Evolutionary conservation across 257 asterid genomes (phyloP), one percentile per base, ranked within the genome.

Genomic region (Solanum pinnatisectum): DNA sequence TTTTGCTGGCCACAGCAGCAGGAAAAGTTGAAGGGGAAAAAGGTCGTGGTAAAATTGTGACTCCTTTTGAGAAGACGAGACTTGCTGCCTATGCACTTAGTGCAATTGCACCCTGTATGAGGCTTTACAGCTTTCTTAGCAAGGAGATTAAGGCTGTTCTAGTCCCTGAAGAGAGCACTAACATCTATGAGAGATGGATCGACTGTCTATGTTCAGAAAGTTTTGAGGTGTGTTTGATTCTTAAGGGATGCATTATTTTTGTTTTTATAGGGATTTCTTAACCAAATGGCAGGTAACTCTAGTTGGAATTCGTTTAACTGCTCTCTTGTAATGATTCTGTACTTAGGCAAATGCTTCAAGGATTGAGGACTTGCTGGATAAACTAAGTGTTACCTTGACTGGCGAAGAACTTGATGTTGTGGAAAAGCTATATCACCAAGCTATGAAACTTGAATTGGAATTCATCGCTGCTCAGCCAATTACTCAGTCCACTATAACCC

Each of bases 31-130:
- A 90, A 84, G 95, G 92, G 52, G 93, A 92, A 81, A 94, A 93
- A 35, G 91, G 84, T 84, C 85, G 91, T 8, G 92, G 93, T 46
- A 94, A 92, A 85, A 90, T 94, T 22, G 95, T 91, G 76, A 94
- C 97, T 9, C 97, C 97, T 25, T 94, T 94, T 60, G 97, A 94
- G 88, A 94, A 93, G 92, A 94, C 97, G 3, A 94, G 93, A 81
- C 89, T 94, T 74, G 97, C 95, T 68, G 94, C 95, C 23, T 94
- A 93, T 89, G 92, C 97, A 9, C 91, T 94, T 13, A 92, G 95
- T 12, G 95, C 92, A 27, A 92, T 94, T 84, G 90, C 97, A 59
- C 97, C 97, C 2, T 94, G 97, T 93, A 94, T 94, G 97, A 93
- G 95, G 91, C 94, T 94, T 88, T 94, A 89, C 89, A 90, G 89